Evolutionary conservation across 1,284 basidiomycete genomes (phyloP).

Genomic region (Tilletia caries): DNA sequence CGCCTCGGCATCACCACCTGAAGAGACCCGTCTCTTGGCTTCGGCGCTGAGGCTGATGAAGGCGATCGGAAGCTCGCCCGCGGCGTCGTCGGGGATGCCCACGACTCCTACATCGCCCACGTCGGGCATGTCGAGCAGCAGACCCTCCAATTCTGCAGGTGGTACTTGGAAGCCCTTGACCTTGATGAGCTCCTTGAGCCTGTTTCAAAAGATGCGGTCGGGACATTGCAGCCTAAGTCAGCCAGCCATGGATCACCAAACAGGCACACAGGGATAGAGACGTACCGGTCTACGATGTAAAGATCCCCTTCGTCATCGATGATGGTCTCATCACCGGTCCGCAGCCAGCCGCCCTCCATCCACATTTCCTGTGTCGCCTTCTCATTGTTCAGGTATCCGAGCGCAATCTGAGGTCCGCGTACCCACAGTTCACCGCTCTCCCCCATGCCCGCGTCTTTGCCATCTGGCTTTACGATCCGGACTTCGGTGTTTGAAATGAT

Average conservation of each 20-base stretch:
- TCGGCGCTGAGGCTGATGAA: constrained; percentile 64
- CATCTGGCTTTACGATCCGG: constrained; percentile 38
- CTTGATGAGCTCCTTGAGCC: constrained; percentile 29
- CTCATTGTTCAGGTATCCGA: constrained; percentile 56
- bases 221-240: too few species aligned
- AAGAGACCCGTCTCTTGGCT: constrained; percentile 57
- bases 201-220: background rate
- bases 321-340: constrained; percentile 42
- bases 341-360: constrained; percentile 34
- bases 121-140: constrained; percentile 68
- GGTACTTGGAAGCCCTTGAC: constrained; percentile 42
- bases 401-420: constrained; percentile 58
- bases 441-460: constrained; percentile 48
- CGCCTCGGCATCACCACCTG: constrained; percentile 53
- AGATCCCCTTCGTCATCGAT: constrained; percentile 30
- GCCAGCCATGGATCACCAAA: background rate
- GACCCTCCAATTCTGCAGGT: constrained; percentile 65
- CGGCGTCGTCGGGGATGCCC: constrained; percentile 70
- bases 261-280: background rate
- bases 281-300: constrained; percentile 35
- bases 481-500: constrained; percentile 37
- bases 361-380: constrained; percentile 45
- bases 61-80: constrained; percentile 72
- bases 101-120: constrained; percentile 72
- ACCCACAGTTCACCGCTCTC: constrained; percentile 58